Evolutionary conservation across 257 asterid genomes (phyloP).

Genomic region (Solanum sejunctum): DNA sequence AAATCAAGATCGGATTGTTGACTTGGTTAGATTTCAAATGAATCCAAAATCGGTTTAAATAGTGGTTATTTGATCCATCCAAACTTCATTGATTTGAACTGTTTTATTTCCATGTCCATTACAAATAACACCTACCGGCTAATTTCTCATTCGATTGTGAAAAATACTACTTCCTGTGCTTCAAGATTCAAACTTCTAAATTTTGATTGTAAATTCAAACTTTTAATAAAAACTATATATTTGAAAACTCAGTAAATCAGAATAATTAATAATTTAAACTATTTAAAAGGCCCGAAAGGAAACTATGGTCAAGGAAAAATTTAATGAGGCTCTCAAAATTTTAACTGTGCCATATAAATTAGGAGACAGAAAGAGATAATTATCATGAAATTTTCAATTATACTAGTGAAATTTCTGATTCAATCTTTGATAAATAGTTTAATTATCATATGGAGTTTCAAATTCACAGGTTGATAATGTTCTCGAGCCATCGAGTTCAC

Average conservation of each 20-base stretch:
- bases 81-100: neutral
- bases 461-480: neutral
- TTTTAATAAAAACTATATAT: neutral
- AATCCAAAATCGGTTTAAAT: neutral
- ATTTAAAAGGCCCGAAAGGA: neutral
- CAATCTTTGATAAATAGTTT: neutral
- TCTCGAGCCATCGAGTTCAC: neutral
- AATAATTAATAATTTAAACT: too few species aligned
- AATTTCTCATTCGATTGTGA: neutral
- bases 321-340: neutral
- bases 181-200: neutral
- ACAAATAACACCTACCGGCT: neutral
- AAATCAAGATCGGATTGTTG: neutral
- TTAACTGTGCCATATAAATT: neutral
- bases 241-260: neutral
- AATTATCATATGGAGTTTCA: neutral
- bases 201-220: neutral
- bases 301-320: accelerated
- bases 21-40: neutral
- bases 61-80: neutral
- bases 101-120: neutral
- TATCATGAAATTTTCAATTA: neutral
- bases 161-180: neutral
- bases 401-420: neutral
- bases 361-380: neutral